Base-by-base conservation (phyloP, 2,329 filamentous ascomycete genomes). In the Alternaria sp. region DNA sequence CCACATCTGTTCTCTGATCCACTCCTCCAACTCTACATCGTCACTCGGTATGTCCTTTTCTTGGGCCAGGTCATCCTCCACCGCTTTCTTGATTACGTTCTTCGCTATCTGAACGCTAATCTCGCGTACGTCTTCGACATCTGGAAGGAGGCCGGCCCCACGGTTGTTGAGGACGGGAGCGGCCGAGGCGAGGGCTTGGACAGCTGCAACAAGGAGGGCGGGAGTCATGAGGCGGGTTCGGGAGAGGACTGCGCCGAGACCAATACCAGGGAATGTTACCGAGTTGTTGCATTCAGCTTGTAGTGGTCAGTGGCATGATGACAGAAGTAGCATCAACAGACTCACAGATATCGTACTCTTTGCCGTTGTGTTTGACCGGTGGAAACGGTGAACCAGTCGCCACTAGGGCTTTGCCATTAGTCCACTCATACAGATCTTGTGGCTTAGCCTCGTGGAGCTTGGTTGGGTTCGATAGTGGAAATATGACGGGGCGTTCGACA, bases 261-360 rank as follows among this genome's bases (percentile, higher is more conserved):
- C 92, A 58, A 96, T 94, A 0, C 92, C 92, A 0, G 92, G 92
- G 76, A 96, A 96, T 14, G 90, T 90, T 33, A 91, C 90, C 0
- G 88, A 90, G 78, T 96, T 96, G 79, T 96, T 96, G 79, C 93
- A 96, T 77, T 96, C 92, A 24, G 91, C 91, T 71, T 84, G 10
- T 23, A 4, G 14, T 13, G n/a, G 42, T 68, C 40, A 71, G 60
- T 24, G 39, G n/a, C 5, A 33, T 37, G 17, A n/a, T 11, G 4
- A 29, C 14, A 37, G 9, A 14, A 39, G 6, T 23, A 8, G 3
- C 44, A n/a, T 33, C 11, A 48, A 34, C 11, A 61, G 9, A 72
- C 78, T 70, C 71, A 84, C 82, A 81, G 17, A 88, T 82, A 40
- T 86, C 84, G 54, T 83, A 83, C 66, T 82, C 80, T 40, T 78